A percentile compares a stretch with the other conserved stretches of the same genome.
Evolutionary conservation across 2,329 filamentous ascomycete genomes (phyloP).

Genomic region (Fusarium cicatricum): DNA sequence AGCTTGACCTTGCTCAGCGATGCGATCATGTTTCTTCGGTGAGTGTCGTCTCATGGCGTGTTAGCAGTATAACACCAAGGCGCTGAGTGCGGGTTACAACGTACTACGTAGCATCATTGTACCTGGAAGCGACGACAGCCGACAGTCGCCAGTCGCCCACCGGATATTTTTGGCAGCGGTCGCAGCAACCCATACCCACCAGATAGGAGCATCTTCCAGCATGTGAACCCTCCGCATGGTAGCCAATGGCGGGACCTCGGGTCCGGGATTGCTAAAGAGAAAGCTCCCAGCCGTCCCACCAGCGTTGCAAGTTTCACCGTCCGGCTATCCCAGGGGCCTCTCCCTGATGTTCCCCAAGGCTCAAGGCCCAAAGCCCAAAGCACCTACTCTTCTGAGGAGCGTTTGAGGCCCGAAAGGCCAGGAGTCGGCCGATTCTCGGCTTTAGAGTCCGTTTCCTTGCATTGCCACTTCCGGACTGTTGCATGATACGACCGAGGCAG

Average conservation of each 20-base stretch:
- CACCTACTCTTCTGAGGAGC: not conserved
- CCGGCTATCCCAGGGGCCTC: conserved; percentile 3
- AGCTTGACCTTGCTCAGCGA: not conserved
- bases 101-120: conserved; percentile 4
- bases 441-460: conserved; percentile 20
- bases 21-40: not conserved
- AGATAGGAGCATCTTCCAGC: conserved; percentile 16
- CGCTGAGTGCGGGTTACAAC: conserved; percentile 8
- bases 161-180: conserved; percentile 6
- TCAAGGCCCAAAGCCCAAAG: too few relatives aligned
- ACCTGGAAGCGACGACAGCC: conserved; percentile 7
- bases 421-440: conserved; percentile 31
- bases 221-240: conserved; percentile 39
- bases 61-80: not conserved
- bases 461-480: conserved; percentile 34
- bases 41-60: not conserved
- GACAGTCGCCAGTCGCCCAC: conserved; percentile 1
- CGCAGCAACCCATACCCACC: conserved; percentile 15
- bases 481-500: conserved; percentile 38
- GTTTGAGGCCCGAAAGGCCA: conserved; percentile 20
- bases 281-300: conserved; percentile 9
- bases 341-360: not conserved
- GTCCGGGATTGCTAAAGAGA: conserved; percentile 14
- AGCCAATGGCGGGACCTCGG: conserved; percentile 32
- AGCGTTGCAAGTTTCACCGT: conserved; percentile 12